A percentile compares a stretch with the other conserved stretches of the same genome.
Conservation (phyloP, 1,284 basidiomycete species). For the Heterobasidion occidentale region DNA sequence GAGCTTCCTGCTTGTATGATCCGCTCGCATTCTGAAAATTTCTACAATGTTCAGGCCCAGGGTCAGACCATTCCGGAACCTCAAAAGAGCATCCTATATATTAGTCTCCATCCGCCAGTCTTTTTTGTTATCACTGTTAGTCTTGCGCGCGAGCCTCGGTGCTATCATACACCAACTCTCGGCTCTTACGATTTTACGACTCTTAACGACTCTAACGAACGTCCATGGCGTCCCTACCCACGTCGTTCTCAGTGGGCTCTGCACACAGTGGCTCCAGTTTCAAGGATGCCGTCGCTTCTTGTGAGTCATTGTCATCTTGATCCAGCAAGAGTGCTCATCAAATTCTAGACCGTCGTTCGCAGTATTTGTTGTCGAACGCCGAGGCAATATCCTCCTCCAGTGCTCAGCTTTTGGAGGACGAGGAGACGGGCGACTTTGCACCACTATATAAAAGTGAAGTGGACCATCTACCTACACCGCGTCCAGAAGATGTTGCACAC, state of each 20-base stretch:
- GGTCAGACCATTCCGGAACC: not conserved
- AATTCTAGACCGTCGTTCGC: slow-evolving; percentile 50
- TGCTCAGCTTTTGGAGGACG: slow-evolving; percentile 26
- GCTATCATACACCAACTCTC: too few species aligned
- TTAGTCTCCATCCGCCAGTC: not conserved
- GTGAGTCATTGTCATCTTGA: slow-evolving; percentile 22
- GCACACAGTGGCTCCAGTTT: slow-evolving; percentile 44
- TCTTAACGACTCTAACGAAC: slow-evolving; percentile 2
- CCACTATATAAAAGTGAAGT: slow-evolving; percentile 26
- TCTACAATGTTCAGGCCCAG: not conserved
- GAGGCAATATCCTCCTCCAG: slow-evolving; percentile 42
- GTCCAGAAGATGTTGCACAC: slow-evolving; percentile 18
- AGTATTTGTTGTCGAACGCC: slow-evolving; percentile 54
- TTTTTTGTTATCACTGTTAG: not conserved
- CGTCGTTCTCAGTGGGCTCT: slow-evolving; percentile 42
- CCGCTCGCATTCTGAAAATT: not conserved
- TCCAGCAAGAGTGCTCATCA: slow-evolving; percentile 2
- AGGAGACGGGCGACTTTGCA: slow-evolving; percentile 23
- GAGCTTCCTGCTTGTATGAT: not conserved
- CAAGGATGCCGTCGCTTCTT: slow-evolving; percentile 41
- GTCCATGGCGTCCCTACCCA: slow-evolving; percentile 33
- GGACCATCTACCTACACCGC: slow-evolving; percentile 18
- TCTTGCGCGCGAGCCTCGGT: too few species aligned
- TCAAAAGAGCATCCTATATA: not conserved
- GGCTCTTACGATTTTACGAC: slow-evolving; percentile 4